phyloP scores from a whole-genome alignment of 1,284 basidiomycete species.

The Ustilago bromivora region DNA sequence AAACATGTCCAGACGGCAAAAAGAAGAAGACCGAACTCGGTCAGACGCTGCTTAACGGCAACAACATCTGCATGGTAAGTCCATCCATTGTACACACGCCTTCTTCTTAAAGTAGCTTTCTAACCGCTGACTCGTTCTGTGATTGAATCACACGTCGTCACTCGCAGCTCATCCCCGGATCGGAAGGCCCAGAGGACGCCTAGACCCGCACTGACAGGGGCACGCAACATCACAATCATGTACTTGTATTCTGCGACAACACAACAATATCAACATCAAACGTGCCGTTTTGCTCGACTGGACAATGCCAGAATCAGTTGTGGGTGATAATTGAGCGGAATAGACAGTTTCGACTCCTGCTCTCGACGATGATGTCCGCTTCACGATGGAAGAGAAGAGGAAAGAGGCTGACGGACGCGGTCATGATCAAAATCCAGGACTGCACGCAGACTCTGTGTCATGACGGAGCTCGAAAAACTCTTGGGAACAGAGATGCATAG shows the following conservation, averaged over 20 bases:
- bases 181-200: slow-evolving; percentile 48
- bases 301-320: neutral
- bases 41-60: slow-evolving; percentile 94
- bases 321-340: too few relatives aligned
- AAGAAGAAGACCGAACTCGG: slow-evolving; percentile 85
- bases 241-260: slow-evolving; percentile 28
- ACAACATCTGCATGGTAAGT: slow-evolving; percentile 95
- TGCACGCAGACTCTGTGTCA: neutral
- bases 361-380: neutral
- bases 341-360: too few relatives aligned
- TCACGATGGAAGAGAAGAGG: neutral
- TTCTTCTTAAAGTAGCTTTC: neutral
- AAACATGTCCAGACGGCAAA: slow-evolving; percentile 82
- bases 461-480: neutral
- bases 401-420: too few relatives aligned
- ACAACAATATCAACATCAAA: slow-evolving; percentile 11
- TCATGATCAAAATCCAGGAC: too few relatives aligned
- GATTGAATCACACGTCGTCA: neutral
- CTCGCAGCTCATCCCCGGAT: slow-evolving; percentile 51
- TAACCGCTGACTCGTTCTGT: neutral
- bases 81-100: neutral
- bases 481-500: neutral
- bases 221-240: slow-evolving; percentile 3
- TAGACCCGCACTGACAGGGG: neutral
- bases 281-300: neutral